Evolutionary conservation across 192 early-diverging fungal genomes (phyloP), one percentile per base, ranked within the genome.

Genomic region (Backusella morwellensis): DNA sequence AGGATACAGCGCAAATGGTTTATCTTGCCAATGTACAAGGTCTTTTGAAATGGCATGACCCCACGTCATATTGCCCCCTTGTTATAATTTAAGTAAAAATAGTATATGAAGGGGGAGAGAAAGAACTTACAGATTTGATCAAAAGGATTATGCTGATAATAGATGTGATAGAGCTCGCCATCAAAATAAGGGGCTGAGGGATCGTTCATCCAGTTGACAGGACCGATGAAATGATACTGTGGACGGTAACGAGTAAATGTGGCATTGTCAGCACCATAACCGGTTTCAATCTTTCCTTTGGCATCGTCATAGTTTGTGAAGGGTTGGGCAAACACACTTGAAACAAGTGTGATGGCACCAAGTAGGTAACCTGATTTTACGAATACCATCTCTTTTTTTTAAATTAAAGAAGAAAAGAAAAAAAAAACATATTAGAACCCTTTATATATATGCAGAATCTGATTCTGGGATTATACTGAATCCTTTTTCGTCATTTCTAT

Each of bases 141-240:
- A 59, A 56, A 74, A 0, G 73, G 73, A 36, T 74, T 74, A 26
- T 74, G 73, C 32, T 63, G 73, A 68, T 76, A 76, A 69, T 68
- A 76, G 4, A 76, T n/a, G 19, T 76, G 75, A 35, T 76, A 76
- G 15, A 42, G 36, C 35, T 67, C n/a, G 38, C 29, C 35, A 38
- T 79, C 78, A 29, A 67, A 75, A 35, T 66, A 75, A 15, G 78
- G 78, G 0, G 78, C 78, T 21, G 71, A 79, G n/a, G 78, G 78
- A 70, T 79, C 67, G 66, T 79, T 79, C 78, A 79, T 75, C 78
- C 78, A 79, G n/a, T 72, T 72, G 34, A 73, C 41, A 75, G 73
- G 78, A 12, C 40, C 73, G 6, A 70, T 74, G 34, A 75, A 74
- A 36, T 79, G 78, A 21, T 47, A 76, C 9, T 68, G 15, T 15